Base-by-base conservation (phyloP, 2,329 filamentous ascomycete species). In the Colletotrichum sp. region DNA sequence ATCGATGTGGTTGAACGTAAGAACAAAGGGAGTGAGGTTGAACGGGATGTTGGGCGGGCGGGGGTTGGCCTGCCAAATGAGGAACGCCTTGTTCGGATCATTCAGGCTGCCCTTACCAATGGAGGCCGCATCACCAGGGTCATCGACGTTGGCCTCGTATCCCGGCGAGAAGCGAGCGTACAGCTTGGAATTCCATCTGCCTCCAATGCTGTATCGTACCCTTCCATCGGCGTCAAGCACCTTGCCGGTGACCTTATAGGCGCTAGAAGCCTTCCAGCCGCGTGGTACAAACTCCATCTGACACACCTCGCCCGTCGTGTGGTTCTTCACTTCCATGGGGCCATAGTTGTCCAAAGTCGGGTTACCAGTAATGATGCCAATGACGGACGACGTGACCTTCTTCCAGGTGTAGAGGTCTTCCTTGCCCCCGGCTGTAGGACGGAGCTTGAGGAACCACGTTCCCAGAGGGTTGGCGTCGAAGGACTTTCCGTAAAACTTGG, bases 341-440 rank as follows among this genome's bases (percentile, higher is more conserved):
- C 97, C 97, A 83, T 99, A 99, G 84, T 99, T 98, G 86, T 99
- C 97, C n/a, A 99, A 95, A 0, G 94, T 95, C 0, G 97, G 97
- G 80, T 95, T 98, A 64, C 97, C 97, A 0, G 96, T 99, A 81
- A 99, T 98, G 84, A 99, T 99, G 74, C 97, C 97, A 75, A 99
- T 93, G n/a, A 99, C 97, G 3, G 96, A 98, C 2, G 96, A 97
- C 1, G 96, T 99, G 21, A 98, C 96, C 87, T 99, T 99, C 86
- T 98, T 99, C 97, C 97, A 99, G 0, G 96, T 98, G 85, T 98
- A 99, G 3, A 98, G 88, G 79, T 99, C 97, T 78, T 94, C 93
- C 80, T 94, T 93, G 12, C 93, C 94, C 5, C 94, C 95, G 5
- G 92, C 88, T 1, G 90, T 91, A 1, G 96, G 95, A 2, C 95